Evolutionary conservation across 1,284 basidiomycete species (phyloP), one percentile per base, ranked within the genome.

Genomic region (Cryptococcus sp.): DNA sequence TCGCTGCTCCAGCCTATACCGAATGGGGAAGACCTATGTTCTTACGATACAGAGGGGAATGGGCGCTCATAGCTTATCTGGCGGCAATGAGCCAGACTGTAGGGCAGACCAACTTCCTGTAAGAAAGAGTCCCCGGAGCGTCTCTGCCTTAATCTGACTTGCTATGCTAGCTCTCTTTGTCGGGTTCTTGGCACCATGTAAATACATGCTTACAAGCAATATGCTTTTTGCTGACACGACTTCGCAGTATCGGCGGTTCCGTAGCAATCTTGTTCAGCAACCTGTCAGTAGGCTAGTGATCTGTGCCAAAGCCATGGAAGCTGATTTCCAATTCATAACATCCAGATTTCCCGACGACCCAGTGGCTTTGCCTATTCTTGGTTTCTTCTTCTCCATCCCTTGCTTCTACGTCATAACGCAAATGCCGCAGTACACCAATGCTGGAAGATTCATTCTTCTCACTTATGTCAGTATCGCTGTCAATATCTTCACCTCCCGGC

Each of bases 21-120:
- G 87, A 91, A 57, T 66, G 77, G 13, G 93, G 89, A 1, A 80
- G 92, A 25, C 87, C 87, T 2, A 79, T 86, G 5, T 98, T 96
- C 71, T 80, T 90, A 37, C 84, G 73, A 54, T 93, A 88, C 69
- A 84, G 87, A 68, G 93, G 93, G 41, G 92, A 97, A 75, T 98
- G 94, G 94, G 93, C 93, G 1, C 78, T 98, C 67, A 91, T 98
- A 52, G 93, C 91, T 45, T 93, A 88, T 75, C 91, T 95, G 67
- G 86, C 90, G 16, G 90, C 93, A 6, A 89, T 94, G 73, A 91
- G 88, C 38, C 91, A 90, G 0, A 93, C 90, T 1, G 87, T 95
- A 1, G 64, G 71, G 5, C 74, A 93, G 86, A 94, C 91, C 2
- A 93, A 94, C 70, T 87, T 85, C 68, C 74, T 93, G 73, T 76